Base-by-base conservation (phyloP, 306 rosid genomes). In the Dicorynia guianensis region DNA sequence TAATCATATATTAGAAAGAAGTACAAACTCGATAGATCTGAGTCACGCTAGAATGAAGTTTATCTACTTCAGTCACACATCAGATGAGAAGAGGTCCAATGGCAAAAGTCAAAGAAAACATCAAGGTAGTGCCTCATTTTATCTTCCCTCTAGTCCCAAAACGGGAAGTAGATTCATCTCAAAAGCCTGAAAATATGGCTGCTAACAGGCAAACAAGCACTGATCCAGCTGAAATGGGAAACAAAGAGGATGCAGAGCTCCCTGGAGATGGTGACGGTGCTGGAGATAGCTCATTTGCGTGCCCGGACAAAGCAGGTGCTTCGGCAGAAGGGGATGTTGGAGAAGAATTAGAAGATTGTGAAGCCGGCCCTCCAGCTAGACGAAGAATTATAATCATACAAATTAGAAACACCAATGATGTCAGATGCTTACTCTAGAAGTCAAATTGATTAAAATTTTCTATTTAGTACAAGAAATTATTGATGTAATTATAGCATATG, bases 231-330 rank as follows among this genome's bases (percentile, higher is more conserved):
- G 89, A 82, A 68, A 82, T 46, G 19, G 63, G 77, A 65, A 76
- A 33, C n/a, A 61, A 15, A 9, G 77, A 38, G 38, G 89, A 63
- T 17, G 84, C 80, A 10, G 82, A 48, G 80, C 10, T 79, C 10
- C 86, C 84, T 1, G 14, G 17, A 55, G 75, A 19, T 62, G 86
- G 86, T 42, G 82, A 42, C 38, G 89, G 89, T 17, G 78, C 80
- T 62, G 89, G 84, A 67, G 89, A 40, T 67, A n/a, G 7, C 71
- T 55, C 84, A 19, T 8, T 78, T 8, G 33, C 69, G 38, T 84
- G 66, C 1, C 58, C 66, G 25, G 8, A 53, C n/a, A 17, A 1
- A 35, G 12, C 80, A 0, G 86, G 39, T 17, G 86, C 25, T 43
- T 18, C 71, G 6, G 65, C 39, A 14, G 76, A 18, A 39, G 80